Conservation (phyloP, 2,329 filamentous ascomycete species). For the Diaporthe eres region DNA sequence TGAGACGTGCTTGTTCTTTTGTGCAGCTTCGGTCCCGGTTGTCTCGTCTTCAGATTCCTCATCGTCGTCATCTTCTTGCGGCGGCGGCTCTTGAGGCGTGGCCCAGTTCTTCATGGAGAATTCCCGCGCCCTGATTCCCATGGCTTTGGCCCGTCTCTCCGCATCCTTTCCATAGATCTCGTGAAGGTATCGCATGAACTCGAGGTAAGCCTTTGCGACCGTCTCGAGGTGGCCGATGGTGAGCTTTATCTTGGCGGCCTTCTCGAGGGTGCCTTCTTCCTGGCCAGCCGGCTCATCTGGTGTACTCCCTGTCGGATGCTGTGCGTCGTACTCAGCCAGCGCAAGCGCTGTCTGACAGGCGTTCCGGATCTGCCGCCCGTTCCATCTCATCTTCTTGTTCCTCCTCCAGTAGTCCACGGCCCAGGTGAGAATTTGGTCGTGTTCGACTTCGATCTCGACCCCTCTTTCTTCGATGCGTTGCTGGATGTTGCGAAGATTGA, state of each 20-base stretch:
- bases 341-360: slow-evolving; percentile 36
- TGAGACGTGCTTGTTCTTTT: not conserved
- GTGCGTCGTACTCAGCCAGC: slow-evolving; percentile 34
- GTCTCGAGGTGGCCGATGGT: slow-evolving; percentile 14
- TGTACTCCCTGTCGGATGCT: slow-evolving; percentile 15
- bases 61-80: not conserved
- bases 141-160: not conserved
- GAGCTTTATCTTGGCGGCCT: slow-evolving; percentile 8
- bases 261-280: not conserved
- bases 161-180: slow-evolving; percentile 26
- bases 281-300: not conserved
- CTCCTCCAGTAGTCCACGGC: not conserved
- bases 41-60: not conserved
- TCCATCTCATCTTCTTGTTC: slow-evolving; percentile 26
- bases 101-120: not conserved
- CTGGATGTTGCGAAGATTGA: slow-evolving; percentile 53
- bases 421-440: not conserved
- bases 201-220: slow-evolving; percentile 27
- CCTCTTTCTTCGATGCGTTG: slow-evolving; percentile 6
- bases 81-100: not conserved
- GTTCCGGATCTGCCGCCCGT: slow-evolving; percentile 39
- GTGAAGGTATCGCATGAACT: slow-evolving; percentile 34
- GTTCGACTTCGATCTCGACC: not conserved
- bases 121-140: not conserved
- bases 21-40: not conserved